These are phyloP conservation scores for Aspergillus clavatus DNA, from an alignment of 2,329 filamentous ascomycete species.

Conservation along the genomic window DNA sequence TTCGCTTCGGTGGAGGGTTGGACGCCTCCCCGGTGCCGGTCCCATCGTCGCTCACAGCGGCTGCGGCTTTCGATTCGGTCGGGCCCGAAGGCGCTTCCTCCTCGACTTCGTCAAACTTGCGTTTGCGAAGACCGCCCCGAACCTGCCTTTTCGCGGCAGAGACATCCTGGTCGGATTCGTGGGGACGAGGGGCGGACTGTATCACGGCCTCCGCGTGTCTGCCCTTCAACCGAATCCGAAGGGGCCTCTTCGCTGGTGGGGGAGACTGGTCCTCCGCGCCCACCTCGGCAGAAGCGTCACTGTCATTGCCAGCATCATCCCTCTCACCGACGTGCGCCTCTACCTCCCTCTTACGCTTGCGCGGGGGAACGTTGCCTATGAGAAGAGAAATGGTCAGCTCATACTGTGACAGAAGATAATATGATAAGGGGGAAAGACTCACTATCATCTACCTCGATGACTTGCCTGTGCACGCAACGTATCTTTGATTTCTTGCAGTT, in stretches of 20 bases:
- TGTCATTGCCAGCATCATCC: constrained; percentile 2
- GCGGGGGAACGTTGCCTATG: constrained; percentile 2
- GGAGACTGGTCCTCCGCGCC: constrained; percentile 18
- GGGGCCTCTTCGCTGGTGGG: constrained; percentile 16
- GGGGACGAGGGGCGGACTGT: neutral
- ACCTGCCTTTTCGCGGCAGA: constrained; percentile 2
- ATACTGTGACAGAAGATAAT: neutral
- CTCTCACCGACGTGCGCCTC: neutral
- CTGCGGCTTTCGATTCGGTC: neutral
- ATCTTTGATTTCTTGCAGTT: constrained; percentile 23
- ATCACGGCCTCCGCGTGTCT: neutral
- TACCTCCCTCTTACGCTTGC: constrained; percentile 4
- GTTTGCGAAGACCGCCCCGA: constrained; percentile 2
- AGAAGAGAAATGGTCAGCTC: neutral
- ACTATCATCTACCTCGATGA: neutral
- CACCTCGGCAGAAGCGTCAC: constrained; percentile 4
- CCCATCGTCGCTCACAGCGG: constrained; percentile 1
- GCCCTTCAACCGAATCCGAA: constrained; percentile 3
- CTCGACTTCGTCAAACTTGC: constrained; percentile 7
- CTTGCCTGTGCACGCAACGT: constrained; percentile 21
- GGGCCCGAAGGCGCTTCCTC: neutral
- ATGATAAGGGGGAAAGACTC: neutral
- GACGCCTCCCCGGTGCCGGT: neutral
- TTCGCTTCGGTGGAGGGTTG: constrained; percentile 4
- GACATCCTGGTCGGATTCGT: neutral